Evolutionary conservation across 225 moss, liverwort and hornwort species (phyloP).

Genomic region (Pseudoscleropodium purum): DNA sequence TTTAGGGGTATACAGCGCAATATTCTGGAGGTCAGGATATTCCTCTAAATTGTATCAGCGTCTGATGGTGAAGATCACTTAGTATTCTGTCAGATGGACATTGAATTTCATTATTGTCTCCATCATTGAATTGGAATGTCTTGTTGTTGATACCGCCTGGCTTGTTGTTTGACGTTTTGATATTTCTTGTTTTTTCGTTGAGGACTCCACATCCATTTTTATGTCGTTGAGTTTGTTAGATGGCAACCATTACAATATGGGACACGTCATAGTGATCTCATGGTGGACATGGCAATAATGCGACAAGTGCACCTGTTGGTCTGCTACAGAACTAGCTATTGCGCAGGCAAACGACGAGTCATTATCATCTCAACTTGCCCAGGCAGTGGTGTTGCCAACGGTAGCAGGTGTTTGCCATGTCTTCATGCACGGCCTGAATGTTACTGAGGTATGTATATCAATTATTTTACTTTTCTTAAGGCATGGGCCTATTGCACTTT

Average conservation of each 20-base stretch:
- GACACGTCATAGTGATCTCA: neutral
- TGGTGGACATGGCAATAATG: neutral
- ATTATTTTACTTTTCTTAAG: neutral
- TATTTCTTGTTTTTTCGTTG: neutral
- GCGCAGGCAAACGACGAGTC: slow-evolving; percentile 31
- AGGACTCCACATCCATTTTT: neutral
- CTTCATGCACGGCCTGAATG: slow-evolving; percentile 90
- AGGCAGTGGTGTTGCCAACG: slow-evolving; percentile 76
- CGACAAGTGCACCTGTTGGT: neutral
- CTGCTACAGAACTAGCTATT: slow-evolving; percentile 34
- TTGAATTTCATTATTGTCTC: neutral
- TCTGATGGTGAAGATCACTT: neutral
- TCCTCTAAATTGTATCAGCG: neutral
- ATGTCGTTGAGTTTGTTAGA: neutral
- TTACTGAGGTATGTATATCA: slow-evolving; percentile 60
- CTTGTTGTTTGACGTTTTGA: neutral
- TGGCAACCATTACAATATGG: neutral
- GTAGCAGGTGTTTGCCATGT: slow-evolving; percentile 74
- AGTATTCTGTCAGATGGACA: neutral
- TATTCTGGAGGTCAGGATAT: neutral
- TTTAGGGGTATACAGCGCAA: neutral
- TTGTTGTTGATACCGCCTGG: neutral
- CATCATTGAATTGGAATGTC: neutral
- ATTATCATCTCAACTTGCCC: slow-evolving; percentile 32
- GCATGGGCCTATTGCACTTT: neutral